These are phyloP conservation scores for Lachnellula occidentalis DNA, from an alignment of 2,329 filamentous ascomycete species.

Conservation along the genomic window DNA sequence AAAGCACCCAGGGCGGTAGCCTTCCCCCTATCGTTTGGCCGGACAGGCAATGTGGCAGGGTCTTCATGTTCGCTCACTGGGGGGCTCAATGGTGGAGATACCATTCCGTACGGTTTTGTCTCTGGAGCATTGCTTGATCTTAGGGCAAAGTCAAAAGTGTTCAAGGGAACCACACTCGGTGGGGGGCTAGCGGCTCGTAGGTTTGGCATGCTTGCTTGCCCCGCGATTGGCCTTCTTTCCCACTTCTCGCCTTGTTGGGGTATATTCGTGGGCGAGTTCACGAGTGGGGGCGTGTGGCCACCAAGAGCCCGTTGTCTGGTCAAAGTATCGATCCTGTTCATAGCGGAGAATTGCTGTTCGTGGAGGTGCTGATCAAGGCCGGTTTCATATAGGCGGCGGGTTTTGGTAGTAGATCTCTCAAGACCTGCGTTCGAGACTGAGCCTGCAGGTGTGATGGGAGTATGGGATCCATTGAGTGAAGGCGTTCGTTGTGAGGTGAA, in stretches of 20 bases:
- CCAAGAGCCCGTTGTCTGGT: constrained; percentile 50
- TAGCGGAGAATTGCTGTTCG: constrained; percentile 70
- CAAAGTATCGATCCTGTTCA: constrained; percentile 76
- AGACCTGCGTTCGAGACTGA: constrained; percentile 38
- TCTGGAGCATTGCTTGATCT: constrained; percentile 30
- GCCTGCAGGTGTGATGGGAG: constrained; percentile 32
- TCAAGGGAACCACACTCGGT: constrained; percentile 33
- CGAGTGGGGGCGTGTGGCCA: constrained; percentile 23
- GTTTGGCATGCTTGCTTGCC: constrained; percentile 64
- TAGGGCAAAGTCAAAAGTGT: constrained; percentile 33
- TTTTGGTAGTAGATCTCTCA: constrained; percentile 64
- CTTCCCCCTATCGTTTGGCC: constrained; percentile 74
- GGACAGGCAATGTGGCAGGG: constrained; percentile 56
- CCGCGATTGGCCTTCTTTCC: constrained; percentile 43
- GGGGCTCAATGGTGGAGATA: constrained; percentile 58
- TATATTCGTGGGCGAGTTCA: constrained; percentile 24
- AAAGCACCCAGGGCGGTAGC: constrained; percentile 69
- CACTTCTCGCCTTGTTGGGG: constrained; percentile 42
- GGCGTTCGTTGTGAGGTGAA: constrained; percentile 65
- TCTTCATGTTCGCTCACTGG: constrained; percentile 70
- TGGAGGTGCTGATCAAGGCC: constrained; percentile 73
- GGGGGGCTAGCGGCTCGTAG: constrained; percentile 51
- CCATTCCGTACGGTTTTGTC: constrained; percentile 30
- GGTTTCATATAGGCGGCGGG: constrained; percentile 75
- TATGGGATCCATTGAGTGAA: constrained; percentile 47